These are phyloP conservation scores for Aspergillus tanneri DNA, from an alignment of 2,329 filamentous ascomycete genomes.

Conservation along the genomic window DNA sequence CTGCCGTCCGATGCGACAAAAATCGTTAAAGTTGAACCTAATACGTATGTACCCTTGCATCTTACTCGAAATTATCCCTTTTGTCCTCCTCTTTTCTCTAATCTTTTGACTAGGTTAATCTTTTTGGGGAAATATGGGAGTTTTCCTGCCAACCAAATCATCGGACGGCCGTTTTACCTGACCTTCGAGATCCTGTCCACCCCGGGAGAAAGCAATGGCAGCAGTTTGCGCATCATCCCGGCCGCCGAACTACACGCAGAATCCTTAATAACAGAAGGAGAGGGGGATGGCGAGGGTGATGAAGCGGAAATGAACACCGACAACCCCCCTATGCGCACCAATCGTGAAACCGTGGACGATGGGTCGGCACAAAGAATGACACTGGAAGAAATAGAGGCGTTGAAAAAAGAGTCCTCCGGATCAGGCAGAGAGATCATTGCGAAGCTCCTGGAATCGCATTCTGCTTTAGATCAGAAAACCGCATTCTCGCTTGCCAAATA, in stretches of 20 bases:
- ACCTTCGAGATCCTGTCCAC: conserved; percentile 87
- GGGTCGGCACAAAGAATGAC: conserved; percentile 71
- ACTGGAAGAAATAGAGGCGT: conserved; percentile 67
- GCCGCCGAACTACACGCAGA: conserved; percentile 82
- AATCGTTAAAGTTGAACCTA: conserved; percentile 59
- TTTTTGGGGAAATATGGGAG: conserved; percentile 89
- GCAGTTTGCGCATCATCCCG: conserved; percentile 71
- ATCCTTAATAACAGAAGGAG: conserved; percentile 56
- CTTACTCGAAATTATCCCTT: conserved; percentile 7
- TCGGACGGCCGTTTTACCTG: conserved; percentile 86
- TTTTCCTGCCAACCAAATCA: conserved; percentile 83
- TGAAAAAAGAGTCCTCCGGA: conserved; percentile 70
- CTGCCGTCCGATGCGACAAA: conserved; percentile 58
- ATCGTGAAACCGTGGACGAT: conserved; percentile 64
- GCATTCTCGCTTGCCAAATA: conserved; percentile 93
- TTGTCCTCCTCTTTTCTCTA: neutral
- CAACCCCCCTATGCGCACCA: conserved; percentile 58
- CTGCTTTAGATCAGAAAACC: conserved; percentile 89
- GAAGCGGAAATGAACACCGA: conserved; percentile 33
- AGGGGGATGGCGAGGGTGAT: conserved; percentile 35
- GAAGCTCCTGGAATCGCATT: conserved; percentile 88
- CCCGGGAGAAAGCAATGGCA: conserved; percentile 62
- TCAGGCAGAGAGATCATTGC: conserved; percentile 87
- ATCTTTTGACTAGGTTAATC: conserved; percentile 61
- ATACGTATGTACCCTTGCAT: conserved; percentile 57